Conservation (phyloP, 805 yeast species). For the Myxozyma vanderwaltii region DNA sequence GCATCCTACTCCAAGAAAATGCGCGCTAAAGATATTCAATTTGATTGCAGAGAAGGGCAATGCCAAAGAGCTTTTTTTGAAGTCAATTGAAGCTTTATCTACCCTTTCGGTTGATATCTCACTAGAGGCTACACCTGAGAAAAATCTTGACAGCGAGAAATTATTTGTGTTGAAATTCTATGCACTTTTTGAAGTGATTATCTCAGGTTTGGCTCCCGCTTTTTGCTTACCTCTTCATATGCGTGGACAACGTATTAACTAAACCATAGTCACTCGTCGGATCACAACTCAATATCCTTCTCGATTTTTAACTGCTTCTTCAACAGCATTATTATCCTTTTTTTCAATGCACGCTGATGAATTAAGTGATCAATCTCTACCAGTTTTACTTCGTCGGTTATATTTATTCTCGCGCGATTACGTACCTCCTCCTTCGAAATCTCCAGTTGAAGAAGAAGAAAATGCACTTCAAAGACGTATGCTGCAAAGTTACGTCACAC, state of each 20-base stretch:
- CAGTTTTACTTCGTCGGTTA: slow-evolving; percentile 60
- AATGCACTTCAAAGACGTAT: slow-evolving; percentile 60
- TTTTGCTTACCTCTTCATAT: background rate
- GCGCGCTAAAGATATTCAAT: slow-evolving; percentile 56
- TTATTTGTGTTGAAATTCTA: slow-evolving; percentile 61
- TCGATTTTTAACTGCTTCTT: slow-evolving; percentile 70
- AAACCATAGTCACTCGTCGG: slow-evolving; percentile 44
- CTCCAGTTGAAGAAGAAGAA: slow-evolving; percentile 48
- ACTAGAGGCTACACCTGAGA: slow-evolving; percentile 35
- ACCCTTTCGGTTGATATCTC: slow-evolving; percentile 41
- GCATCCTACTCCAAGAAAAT: slow-evolving; percentile 41
- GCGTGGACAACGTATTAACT: background rate
- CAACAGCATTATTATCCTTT: slow-evolving; percentile 59
- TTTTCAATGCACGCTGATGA: slow-evolving; percentile 48
- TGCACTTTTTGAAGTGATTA: slow-evolving; percentile 64
- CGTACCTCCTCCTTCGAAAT: slow-evolving; percentile 47
- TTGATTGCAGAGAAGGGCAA: slow-evolving; percentile 69
- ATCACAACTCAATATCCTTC: slow-evolving; percentile 77
- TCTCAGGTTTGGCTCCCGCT: slow-evolving; percentile 39
- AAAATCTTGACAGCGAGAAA: slow-evolving; percentile 29
- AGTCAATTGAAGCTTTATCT: slow-evolving; percentile 65
- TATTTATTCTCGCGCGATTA: slow-evolving; percentile 60
- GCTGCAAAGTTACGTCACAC: slow-evolving; percentile 62
- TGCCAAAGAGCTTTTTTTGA: slow-evolving; percentile 76
- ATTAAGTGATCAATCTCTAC: slow-evolving; percentile 41